Base-by-base conservation (phyloP, 768 basidiomycete genomes). In the Lactarius hengduanensis region DNA sequence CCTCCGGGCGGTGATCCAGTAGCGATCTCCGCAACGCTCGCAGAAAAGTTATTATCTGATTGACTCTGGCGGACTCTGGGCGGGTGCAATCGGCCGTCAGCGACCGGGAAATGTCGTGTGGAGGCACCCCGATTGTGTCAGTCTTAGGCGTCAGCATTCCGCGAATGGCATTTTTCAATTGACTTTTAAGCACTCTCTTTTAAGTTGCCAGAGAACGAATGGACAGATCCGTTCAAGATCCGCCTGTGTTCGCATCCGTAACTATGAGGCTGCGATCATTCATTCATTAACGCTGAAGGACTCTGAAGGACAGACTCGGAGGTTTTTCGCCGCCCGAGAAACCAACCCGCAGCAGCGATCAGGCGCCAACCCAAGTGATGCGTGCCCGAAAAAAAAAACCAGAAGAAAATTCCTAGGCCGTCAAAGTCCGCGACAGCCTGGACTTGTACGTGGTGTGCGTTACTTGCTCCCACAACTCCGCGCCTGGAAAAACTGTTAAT, bases 211-310 rank as follows among this genome's bases (percentile, higher is more conserved):
- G 38, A 41, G 50, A 26, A 22, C n/a, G 5, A 36, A 32, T 1
- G 22, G 20, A 6, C 11, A 26, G 47, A 50, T 50, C 22, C 47
- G 22, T 13, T 47, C 45, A 47, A 30, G 36, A 60, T 55, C 59
- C 13, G 55, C 55, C 30, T 54, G 36, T 40, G 34, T 9, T 54
- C 63, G 34, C 2, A 4, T 13, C 30, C 16, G 63, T 64, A 40
- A 64, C 63, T 3, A 64, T 54, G 63, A 18, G 20, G 59, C 63
- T 59, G 38, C 63, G 50, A 59, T 64, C 36, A 34, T 38, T 38
- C 63, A 64, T 40, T 64, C 34, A 30, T 43, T 50, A 45, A 50
- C 47, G 47, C 47, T 26, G 47, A 36, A 22, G 11, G 47, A 30
- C 1, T 36, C 47, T 11, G n/a, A 61, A 4, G 7, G 18, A n/a